Percentiles rank a stretch among this genome's conserved stretches.
Evolutionary conservation across 176 grass and related monocot species (phyloP).

Genomic region (Eleusine indica): DNA sequence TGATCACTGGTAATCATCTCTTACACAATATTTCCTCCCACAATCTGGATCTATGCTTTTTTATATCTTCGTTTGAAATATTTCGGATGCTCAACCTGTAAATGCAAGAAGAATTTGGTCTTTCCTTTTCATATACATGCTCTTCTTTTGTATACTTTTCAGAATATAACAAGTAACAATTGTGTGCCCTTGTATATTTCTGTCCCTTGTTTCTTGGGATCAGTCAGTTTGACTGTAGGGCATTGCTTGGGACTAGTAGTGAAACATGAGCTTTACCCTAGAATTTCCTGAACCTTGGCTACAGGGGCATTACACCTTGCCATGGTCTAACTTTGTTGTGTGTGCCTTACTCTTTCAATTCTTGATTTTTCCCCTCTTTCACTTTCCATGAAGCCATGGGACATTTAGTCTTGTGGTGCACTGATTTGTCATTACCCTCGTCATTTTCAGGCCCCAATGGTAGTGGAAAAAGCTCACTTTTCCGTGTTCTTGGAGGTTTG

Average conservation of each 20-base stretch:
- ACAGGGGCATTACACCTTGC: not conserved
- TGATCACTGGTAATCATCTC: constrained; percentile 84
- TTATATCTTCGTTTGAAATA: not conserved
- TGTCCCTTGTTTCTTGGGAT: not conserved
- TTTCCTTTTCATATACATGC: constrained; percentile 4
- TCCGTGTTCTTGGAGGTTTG: constrained; percentile 95
- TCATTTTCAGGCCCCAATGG: constrained; percentile 92
- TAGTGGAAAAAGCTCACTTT: constrained; percentile 99
- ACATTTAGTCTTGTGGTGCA: constrained; percentile 8
- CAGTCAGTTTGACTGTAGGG: not conserved
- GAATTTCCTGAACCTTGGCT: not conserved
- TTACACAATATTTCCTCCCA: constrained; percentile 18
- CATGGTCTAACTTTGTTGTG: too few species aligned
- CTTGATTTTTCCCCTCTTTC: not conserved
- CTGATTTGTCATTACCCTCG: constrained; percentile 21
- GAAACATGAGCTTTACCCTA: constrained; percentile 7
- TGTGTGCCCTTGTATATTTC: not conserved
- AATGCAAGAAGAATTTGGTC: not conserved
- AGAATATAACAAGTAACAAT: not conserved
- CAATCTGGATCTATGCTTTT: not conserved
- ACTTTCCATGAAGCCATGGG: constrained; percentile 9
- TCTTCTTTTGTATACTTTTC: not conserved
- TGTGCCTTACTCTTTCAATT: not conserved
- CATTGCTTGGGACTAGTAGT: constrained; percentile 9
- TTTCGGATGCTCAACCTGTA: constrained; percentile 12